These are phyloP conservation scores for Aegilops tauschii DNA, from an alignment of 176 grass and related monocot genomes.

Conservation along the genomic window DNA sequence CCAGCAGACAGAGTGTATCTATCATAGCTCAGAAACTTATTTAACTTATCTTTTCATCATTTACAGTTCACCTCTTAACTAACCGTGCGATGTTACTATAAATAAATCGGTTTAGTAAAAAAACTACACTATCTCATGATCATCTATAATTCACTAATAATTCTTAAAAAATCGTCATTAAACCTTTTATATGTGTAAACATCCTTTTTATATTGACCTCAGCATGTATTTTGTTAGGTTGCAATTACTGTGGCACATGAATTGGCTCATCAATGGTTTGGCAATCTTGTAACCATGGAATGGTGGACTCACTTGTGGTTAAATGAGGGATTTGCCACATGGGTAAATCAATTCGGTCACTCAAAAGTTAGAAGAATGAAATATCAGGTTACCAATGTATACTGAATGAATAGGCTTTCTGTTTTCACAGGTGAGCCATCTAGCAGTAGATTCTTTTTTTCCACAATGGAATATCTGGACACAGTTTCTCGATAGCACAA, in stretches of 20 bases:
- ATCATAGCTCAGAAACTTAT: slow-evolving; percentile 1
- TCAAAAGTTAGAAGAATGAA: background rate
- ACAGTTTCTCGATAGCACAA: slow-evolving; percentile 56
- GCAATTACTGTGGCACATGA: slow-evolving; percentile 77
- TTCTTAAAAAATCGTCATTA: background rate
- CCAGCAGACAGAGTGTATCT: slow-evolving; percentile 53
- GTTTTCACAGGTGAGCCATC: slow-evolving; percentile 58
- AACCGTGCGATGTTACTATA: background rate
- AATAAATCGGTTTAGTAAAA: background rate
- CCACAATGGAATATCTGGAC: slow-evolving; percentile 76
- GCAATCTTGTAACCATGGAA: slow-evolving; percentile 92
- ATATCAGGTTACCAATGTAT: background rate
- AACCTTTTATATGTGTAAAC: background rate
- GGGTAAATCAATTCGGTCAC: slow-evolving; percentile 41
- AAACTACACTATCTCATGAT: background rate
- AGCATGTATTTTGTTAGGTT: slow-evolving; percentile 40
- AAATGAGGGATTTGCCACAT: slow-evolving; percentile 81
- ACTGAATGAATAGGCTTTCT: slow-evolving; percentile 6
- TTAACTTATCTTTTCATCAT: slow-evolving; percentile 5
- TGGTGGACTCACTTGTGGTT: slow-evolving; percentile 92
- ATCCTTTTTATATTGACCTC: slow-evolving; percentile 16
- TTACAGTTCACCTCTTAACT: slow-evolving; percentile 9
- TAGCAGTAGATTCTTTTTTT: slow-evolving; percentile 64
- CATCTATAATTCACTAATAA: background rate
- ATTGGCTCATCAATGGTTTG: slow-evolving; percentile 86